These are phyloP conservation scores for Dryas alaskensis DNA, from an alignment of 306 rosid genomes.

Conservation along the genomic window DNA sequence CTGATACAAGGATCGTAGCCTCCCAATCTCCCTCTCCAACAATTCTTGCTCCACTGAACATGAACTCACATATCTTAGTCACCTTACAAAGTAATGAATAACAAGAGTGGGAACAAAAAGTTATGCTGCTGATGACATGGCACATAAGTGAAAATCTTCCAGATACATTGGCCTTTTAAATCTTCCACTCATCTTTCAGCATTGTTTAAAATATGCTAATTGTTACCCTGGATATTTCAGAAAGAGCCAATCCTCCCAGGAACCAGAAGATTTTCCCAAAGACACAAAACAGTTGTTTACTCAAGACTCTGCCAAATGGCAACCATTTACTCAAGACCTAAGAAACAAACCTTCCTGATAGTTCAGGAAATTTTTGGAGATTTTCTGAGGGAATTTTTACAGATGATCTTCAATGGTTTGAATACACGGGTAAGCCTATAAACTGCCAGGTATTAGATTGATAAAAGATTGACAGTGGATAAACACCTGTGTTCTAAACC, in stretches of 20 bases:
- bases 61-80: conserved; percentile 41
- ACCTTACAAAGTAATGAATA: conserved; percentile 4
- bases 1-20: conserved; percentile 71
- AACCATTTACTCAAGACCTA: background rate
- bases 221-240: background rate
- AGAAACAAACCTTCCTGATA: too few relatives aligned
- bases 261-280: too few relatives aligned
- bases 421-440: too few relatives aligned
- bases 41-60: conserved; percentile 98
- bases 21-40: conserved; percentile 93
- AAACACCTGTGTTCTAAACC: background rate
- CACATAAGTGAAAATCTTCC: background rate
- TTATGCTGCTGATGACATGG: background rate
- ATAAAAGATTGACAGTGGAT: background rate
- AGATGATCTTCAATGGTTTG: too few relatives aligned
- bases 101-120: background rate
- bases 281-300: background rate
- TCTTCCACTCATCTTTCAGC: background rate
- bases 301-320: background rate
- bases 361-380: too few relatives aligned
- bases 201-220: background rate
- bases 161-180: background rate
- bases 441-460: background rate
- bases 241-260: background rate
- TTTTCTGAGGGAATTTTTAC: too few relatives aligned